Percentiles rank a stretch among this genome's conserved stretches.
These are phyloP conservation scores for Ophiostoma tasmaniense DNA, from an alignment of 2,329 filamentous ascomycete species.

Conservation along the genomic window DNA sequence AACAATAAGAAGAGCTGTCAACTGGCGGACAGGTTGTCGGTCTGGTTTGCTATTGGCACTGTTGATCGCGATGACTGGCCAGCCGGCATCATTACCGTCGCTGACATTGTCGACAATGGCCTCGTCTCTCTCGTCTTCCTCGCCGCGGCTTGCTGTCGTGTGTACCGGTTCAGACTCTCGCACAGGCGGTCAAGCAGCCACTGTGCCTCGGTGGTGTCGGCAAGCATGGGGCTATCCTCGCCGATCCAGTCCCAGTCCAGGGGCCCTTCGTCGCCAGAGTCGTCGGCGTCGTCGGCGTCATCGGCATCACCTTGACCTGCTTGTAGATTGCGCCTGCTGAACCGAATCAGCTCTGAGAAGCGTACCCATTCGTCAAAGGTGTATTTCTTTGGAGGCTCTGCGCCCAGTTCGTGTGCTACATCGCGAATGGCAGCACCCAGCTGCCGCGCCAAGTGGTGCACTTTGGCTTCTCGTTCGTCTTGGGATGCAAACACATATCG, in stretches of 20 bases:
- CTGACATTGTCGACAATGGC: not conserved
- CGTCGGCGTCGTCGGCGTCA: not conserved
- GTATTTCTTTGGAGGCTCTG: conserved; percentile 23
- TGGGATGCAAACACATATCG: too few relatives aligned
- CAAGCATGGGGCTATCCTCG: conserved; percentile 58
- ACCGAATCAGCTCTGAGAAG: too few relatives aligned
- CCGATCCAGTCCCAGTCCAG: conserved; percentile 67
- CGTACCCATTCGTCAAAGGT: not conserved
- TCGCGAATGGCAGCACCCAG: conserved; percentile 49
- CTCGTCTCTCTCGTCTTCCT: too few relatives aligned
- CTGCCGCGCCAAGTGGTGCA: conserved; percentile 44
- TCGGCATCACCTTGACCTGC: too few relatives aligned
- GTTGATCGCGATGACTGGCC: not conserved
- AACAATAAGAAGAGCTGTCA: too few relatives aligned
- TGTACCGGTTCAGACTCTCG: conserved; percentile 47
- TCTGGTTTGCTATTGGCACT: not conserved
- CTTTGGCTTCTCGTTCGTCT: not conserved
- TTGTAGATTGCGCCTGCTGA: too few relatives aligned
- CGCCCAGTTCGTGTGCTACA: conserved; percentile 45
- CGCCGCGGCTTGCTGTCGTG: conserved; percentile 11
- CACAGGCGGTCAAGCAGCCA: conserved; percentile 59
- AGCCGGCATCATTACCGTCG: not conserved
- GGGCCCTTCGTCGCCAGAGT: conserved; percentile 33
- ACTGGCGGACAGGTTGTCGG: too few relatives aligned
- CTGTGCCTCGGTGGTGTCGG: conserved; percentile 53